phyloP scores from a whole-genome alignment of 75 land plant genomes.

The Isoetes taiwanensis region DNA sequence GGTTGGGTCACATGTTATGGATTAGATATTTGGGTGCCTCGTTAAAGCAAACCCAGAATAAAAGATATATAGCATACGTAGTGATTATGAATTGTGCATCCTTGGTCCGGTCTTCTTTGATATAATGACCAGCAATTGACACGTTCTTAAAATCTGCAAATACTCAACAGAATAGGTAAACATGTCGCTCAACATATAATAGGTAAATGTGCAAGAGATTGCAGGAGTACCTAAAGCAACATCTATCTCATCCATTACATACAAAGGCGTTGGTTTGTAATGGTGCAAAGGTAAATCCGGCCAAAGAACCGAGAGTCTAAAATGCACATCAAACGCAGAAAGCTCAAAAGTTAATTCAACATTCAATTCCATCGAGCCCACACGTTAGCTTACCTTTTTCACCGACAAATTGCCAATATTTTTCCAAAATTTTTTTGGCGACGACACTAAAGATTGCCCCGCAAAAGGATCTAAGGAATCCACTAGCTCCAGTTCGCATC shows the following conservation, averaged over 20 bases:
- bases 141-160: constrained; percentile 90
- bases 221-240: constrained; percentile 72
- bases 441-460: constrained; percentile 90
- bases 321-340: too few relatives aligned
- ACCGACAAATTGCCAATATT: constrained; percentile 94
- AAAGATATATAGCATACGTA: too few relatives aligned
- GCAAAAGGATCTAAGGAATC: constrained; percentile 96
- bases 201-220: neutral
- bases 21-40: too few relatives aligned
- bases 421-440: constrained; percentile 98
- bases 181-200: neutral
- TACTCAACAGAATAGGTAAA: neutral
- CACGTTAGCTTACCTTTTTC: constrained; percentile 95
- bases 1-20: too few relatives aligned
- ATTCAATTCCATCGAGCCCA: too few relatives aligned
- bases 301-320: constrained; percentile 91
- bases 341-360: too few relatives aligned
- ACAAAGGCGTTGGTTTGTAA: constrained; percentile 95
- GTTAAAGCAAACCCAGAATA: too few relatives aligned
- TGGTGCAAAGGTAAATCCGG: constrained; percentile 97
- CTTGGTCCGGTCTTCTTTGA: constrained; percentile 90
- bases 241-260: constrained; percentile 99
- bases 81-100: constrained; percentile 96
- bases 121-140: constrained; percentile 93
- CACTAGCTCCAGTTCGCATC: constrained; percentile 98